Conservation (phyloP, 108 stramenopile genomes). For the Hondaea fermentalgiana region DNA sequence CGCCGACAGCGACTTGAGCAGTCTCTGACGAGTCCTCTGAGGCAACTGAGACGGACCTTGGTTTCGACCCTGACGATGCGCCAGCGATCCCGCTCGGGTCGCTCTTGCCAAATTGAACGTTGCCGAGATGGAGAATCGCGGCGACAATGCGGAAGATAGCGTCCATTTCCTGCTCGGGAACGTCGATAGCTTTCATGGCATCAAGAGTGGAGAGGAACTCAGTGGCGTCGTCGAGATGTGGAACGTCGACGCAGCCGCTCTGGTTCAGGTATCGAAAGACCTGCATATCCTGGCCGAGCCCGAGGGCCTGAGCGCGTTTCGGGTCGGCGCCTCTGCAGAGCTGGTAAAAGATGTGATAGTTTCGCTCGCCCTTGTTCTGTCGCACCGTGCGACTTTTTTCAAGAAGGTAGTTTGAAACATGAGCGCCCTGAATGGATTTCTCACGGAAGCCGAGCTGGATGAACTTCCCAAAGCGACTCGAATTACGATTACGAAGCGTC, state of each 20-base stretch:
- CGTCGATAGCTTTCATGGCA: slow-evolving; percentile 19
- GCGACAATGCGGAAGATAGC: slow-evolving; percentile 1
- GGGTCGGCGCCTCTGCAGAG: slow-evolving; percentile 33
- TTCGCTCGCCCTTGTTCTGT: slow-evolving; percentile 50
- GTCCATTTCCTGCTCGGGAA: not conserved
- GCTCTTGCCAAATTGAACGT: slow-evolving; percentile 7
- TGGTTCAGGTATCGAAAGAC: not conserved
- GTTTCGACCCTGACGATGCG: slow-evolving; percentile 51
- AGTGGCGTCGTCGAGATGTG: slow-evolving; percentile 1
- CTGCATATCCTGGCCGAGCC: slow-evolving; percentile 29
- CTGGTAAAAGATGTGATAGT: slow-evolving; percentile 63
- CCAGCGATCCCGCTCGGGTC: not conserved
- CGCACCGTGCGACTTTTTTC: slow-evolving; percentile 50
- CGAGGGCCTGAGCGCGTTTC: slow-evolving; percentile 41
- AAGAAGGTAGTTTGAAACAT: slow-evolving; percentile 50
- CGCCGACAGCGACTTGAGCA: not conserved
- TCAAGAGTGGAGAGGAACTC: slow-evolving; percentile 16
- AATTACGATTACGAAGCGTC: slow-evolving; percentile 23
- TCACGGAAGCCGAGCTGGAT: slow-evolving; percentile 19
- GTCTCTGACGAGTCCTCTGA: not conserved
- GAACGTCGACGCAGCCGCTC: not conserved
- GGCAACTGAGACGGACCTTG: not conserved
- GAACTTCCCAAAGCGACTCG: slow-evolving; percentile 27
- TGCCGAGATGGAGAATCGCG: slow-evolving; percentile 33
- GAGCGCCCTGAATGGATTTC: slow-evolving; percentile 19